Base-by-base conservation (phyloP, 139 green algal genomes). In the Gonium pectorale region DNA sequence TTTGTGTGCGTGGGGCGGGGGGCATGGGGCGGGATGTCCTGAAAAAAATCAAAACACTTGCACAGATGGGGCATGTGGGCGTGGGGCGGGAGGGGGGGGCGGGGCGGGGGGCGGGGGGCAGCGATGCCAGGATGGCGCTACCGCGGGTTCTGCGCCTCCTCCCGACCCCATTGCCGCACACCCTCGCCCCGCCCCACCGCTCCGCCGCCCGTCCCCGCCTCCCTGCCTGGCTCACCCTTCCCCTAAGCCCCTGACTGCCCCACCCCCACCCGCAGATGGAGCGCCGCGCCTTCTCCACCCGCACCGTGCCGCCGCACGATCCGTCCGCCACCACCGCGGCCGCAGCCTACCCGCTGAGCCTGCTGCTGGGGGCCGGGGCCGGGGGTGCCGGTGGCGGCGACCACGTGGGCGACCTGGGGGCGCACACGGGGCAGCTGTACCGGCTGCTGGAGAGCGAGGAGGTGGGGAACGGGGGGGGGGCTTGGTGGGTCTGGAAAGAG, bases 241-340 rank as follows among this genome's bases (percentile, higher is more conserved):
- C 17, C 15, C 49, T 26, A 35, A 35, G 6, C 56, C 56, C 56
- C 6, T 31, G 19, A 9, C 7, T 68, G 62, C 41, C 43, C 29
- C n/a, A n/a, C n/a, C n/a, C n/a, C 7, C 31, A 5, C 64, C 33
- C 43, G 6, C 80, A 90, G 81, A 54, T 88, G 0, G 54, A 81
- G 24, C 64, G 37, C 8, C 67, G 59, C 27, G 38, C 80, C 1
- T 86, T 75, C 38, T 52, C 63, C 22, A 26, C 54, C 29, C 87
- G 82, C 67, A 83, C 80, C 40, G 40, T 91, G 0, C 87, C 87
- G 0, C 69, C 71, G 0, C 87, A 91, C 82, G 46, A 91, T 70
- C 87, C 78, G 17, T 19, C 27, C 22, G 87, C 87, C 52, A 91
- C 82, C 21, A 59, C 40, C 0, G 37, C 84, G 11, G 7, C 44